A percentile compares a stretch with the other conserved stretches of the same genome.
Evolutionary conservation across 441 rosid species (phyloP).

Genomic region (Flueggea neowawraea): DNA sequence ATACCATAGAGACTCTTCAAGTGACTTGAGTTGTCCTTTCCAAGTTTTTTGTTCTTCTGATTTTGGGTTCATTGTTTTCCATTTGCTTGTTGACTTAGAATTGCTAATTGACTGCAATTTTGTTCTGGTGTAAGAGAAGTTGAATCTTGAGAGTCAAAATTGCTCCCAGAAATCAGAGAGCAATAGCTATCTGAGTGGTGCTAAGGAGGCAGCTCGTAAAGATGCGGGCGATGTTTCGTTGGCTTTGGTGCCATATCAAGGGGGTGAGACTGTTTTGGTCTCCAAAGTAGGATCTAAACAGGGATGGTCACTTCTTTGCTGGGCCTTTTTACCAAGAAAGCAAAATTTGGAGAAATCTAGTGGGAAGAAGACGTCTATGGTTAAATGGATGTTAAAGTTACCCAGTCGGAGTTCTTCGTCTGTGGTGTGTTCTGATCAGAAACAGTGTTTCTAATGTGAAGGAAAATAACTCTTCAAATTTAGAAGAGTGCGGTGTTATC

Average conservation of each 20-base stretch:
- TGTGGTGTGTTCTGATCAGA: no score
- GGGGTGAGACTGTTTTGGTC: constrained; percentile 26
- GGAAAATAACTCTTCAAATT: no score
- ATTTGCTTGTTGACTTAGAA: constrained; percentile 6
- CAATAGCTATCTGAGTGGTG: constrained; percentile 18
- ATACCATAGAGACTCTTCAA: constrained; percentile 53
- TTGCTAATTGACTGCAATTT: constrained; percentile 14
- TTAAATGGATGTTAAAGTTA: no score
- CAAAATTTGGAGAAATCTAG: constrained; percentile 31
- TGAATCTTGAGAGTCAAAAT: constrained; percentile 15
- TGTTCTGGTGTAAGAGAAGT: constrained; percentile 28
- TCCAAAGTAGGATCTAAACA: constrained; percentile 19
- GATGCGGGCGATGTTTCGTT: constrained; percentile 27
- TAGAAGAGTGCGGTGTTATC: no score
- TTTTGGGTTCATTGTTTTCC: background rate
- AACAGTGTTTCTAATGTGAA: no score
- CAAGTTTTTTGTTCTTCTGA: constrained; percentile 20
- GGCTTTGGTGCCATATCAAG: constrained; percentile 50
- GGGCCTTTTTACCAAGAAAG: constrained; percentile 31
- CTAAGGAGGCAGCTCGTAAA: constrained; percentile 11
- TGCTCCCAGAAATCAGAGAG: constrained; percentile 22
- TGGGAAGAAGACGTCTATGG: no score
- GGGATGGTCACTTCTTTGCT: constrained; percentile 65
- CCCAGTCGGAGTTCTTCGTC: no score
- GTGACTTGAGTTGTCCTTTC: constrained; percentile 11